Conservation (phyloP, 108 stramenopile species). For the Conticribra weissflogii region DNA sequence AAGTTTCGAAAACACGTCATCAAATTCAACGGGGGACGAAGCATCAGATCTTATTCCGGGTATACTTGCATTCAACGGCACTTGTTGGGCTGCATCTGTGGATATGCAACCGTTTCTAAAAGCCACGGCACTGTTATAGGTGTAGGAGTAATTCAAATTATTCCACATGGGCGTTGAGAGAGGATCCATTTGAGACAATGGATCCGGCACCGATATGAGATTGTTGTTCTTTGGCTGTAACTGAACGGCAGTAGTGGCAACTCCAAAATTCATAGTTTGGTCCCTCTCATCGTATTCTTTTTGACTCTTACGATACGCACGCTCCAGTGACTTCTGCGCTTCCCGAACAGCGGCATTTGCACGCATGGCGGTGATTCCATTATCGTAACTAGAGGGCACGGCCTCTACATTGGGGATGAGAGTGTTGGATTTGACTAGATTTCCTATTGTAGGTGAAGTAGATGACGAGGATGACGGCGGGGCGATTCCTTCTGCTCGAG, state of each 20-base stretch:
- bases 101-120: not conserved
- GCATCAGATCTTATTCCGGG: not conserved
- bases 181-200: too few species aligned
- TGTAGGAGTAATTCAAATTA: too few species aligned
- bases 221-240: too few species aligned
- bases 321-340: constrained; percentile 18
- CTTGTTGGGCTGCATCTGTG: too few species aligned
- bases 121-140: not conserved
- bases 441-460: too few species aligned
- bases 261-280: not conserved
- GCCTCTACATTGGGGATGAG: not conserved
- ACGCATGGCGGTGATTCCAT: constrained; percentile 12
- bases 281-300: constrained; percentile 2
- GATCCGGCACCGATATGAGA: not conserved
- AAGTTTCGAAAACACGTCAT: constrained; percentile 26
- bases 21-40: constrained; percentile 10
- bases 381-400: not conserved
- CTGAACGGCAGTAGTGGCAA: not conserved
- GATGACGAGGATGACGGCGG: not conserved
- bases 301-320: constrained; percentile 15
- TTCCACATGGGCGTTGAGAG: too few species aligned
- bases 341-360: constrained; percentile 11
- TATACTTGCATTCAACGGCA: too few species aligned
- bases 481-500: not conserved
- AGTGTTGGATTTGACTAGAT: not conserved